Percentiles rank a stretch among this genome's conserved stretches.
phyloP scores from a whole-genome alignment of 1,284 basidiomycete genomes.

The Porodaedalea pini region DNA sequence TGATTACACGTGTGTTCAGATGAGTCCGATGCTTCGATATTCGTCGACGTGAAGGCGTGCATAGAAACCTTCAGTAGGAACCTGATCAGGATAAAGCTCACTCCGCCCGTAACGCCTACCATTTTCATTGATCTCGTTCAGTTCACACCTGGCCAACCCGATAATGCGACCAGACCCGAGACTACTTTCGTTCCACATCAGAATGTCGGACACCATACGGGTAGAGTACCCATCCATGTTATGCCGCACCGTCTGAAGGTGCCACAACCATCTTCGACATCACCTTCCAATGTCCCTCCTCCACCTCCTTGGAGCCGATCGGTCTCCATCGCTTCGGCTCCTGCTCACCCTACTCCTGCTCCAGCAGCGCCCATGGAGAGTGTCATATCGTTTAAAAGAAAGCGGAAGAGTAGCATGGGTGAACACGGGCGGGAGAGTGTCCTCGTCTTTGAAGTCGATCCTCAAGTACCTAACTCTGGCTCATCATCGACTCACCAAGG shows the following conservation, averaged over 20 bases:
- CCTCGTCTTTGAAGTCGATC: constrained; percentile 14
- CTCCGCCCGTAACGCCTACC: constrained; percentile 59
- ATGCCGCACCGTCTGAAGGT: constrained; percentile 34
- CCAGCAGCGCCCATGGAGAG: not conserved
- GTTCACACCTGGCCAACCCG: constrained; percentile 51
- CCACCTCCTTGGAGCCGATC: constrained; percentile 56
- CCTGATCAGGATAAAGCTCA: constrained; percentile 62
- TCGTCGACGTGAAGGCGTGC: constrained; percentile 69
- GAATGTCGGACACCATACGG: constrained; percentile 19
- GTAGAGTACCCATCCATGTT: constrained; percentile 29
- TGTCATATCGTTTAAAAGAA: constrained; percentile 12
- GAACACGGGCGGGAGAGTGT: constrained; percentile 14
- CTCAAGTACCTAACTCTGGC: not conserved
- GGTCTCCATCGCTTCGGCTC: not conserved
- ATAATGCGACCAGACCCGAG: constrained; percentile 24
- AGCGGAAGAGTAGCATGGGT: constrained; percentile 14
- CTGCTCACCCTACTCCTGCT: not conserved
- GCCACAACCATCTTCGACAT: constrained; percentile 29
- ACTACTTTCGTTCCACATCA: not conserved
- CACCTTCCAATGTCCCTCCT: constrained; percentile 41
- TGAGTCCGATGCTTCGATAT: constrained; percentile 49
- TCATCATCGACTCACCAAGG: constrained; percentile 3
- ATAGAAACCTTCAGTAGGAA: constrained; percentile 69
- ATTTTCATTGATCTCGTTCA: constrained; percentile 71
- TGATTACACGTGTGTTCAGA: constrained; percentile 18